Evolutionary conservation across 306 rosid genomes (phyloP).

Genomic region (Prunus campanulata): DNA sequence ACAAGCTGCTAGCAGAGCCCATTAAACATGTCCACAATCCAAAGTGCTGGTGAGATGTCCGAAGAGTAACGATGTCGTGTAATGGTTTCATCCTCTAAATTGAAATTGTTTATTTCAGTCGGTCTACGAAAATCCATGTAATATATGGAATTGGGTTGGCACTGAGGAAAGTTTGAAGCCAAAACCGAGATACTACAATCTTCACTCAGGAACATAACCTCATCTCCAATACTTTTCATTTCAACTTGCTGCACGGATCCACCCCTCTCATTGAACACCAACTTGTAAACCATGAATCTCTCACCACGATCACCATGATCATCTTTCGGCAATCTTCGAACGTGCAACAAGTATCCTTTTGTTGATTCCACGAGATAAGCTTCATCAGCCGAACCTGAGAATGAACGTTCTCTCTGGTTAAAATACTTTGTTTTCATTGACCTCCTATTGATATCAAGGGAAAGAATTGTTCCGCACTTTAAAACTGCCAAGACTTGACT

Average conservation of each 20-base stretch:
- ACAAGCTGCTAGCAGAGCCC: too few relatives aligned
- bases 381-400: background rate
- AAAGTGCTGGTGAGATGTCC: too few relatives aligned
- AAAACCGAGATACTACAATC: background rate
- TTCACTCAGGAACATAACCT: background rate
- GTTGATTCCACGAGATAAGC: slow-evolving; percentile 9
- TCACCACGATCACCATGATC: too few relatives aligned
- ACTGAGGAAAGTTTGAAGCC: background rate
- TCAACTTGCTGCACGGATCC: background rate
- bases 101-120: too few relatives aligned
- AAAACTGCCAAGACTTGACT: background rate
- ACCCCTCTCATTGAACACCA: too few relatives aligned
- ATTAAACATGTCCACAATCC: too few relatives aligned
- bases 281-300: background rate
- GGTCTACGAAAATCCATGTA: background rate
- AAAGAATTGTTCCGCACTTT: background rate
- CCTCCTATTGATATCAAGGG: background rate
- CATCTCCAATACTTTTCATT: background rate
- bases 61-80: too few relatives aligned
- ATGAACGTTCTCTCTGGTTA: background rate
- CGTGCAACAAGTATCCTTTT: background rate
- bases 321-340: background rate
- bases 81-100: too few relatives aligned
- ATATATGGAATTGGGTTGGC: slow-evolving; percentile 8
- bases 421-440: too few relatives aligned